Percentiles rank a stretch among this genome's conserved stretches.
Evolutionary conservation across 2,329 filamentous ascomycete genomes (phyloP).

Genomic region (Scleromitrula shiraiana): DNA sequence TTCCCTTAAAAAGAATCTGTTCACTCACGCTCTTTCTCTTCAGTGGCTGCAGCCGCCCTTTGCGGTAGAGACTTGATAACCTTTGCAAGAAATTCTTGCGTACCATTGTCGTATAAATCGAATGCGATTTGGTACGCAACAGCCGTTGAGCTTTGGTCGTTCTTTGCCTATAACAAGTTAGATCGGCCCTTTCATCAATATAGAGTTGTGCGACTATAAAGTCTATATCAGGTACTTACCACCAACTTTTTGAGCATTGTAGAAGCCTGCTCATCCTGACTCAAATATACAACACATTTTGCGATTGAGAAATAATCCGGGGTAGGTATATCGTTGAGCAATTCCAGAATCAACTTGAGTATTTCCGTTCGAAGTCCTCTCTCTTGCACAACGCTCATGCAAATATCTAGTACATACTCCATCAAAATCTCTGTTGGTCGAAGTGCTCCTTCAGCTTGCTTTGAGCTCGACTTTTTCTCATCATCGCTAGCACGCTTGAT

Average conservation of each 20-base stretch:
- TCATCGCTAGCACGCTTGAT: constrained; percentile 87
- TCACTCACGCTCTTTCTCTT: constrained; percentile 37
- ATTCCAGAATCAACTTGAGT: constrained; percentile 80
- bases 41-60: constrained; percentile 33
- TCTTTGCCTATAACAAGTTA: constrained; percentile 41
- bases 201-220: too few species aligned
- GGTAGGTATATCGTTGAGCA: constrained; percentile 85
- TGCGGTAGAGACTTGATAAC: constrained; percentile 73
- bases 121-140: constrained; percentile 97
- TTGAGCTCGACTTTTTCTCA: constrained; percentile 60
- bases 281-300: constrained; percentile 92
- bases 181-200: neutral
- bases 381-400: constrained; percentile 97
- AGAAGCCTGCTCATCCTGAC: constrained; percentile 85
- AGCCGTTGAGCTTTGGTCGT: constrained; percentile 68
- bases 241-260: constrained; percentile 78
- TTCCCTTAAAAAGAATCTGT: neutral
- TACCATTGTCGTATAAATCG: constrained; percentile 96
- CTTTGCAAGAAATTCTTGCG: constrained; percentile 90
- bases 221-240: constrained; percentile 25
- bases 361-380: constrained; percentile 77
- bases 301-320: constrained; percentile 98
- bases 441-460: constrained; percentile 43
- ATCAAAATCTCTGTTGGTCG: constrained; percentile 81
- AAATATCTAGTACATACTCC: constrained; percentile 92